A percentile compares a stretch with the other conserved stretches of the same genome.
These are phyloP conservation scores for Yarrowia hollandica DNA, from an alignment of 805 yeast species.

Conservation along the genomic window DNA sequence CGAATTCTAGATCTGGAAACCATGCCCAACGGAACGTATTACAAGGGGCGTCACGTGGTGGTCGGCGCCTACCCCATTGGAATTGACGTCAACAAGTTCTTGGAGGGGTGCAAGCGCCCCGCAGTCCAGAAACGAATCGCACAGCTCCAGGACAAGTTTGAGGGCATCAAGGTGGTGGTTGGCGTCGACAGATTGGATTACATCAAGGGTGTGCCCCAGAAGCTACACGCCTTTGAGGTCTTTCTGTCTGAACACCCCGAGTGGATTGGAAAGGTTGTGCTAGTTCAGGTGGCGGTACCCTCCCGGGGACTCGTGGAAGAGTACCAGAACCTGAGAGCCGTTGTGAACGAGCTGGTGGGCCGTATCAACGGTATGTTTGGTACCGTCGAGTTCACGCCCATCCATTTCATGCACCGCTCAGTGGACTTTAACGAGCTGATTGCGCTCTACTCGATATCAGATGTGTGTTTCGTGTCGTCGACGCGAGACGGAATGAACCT, in stretches of 20 bases:
- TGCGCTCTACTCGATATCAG: conserved; percentile 79
- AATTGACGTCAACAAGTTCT: conserved; percentile 89
- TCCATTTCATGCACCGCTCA: conserved; percentile 92
- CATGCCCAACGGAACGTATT: conserved; percentile 86
- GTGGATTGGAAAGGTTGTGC: conserved; percentile 95
- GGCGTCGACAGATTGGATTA: conserved; percentile 97
- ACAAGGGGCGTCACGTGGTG: conserved; percentile 68
- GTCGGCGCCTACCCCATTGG: conserved; percentile 99
- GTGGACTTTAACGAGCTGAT: conserved; percentile 89
- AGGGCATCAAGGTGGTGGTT: conserved; percentile 80
- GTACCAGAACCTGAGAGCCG: conserved; percentile 88
- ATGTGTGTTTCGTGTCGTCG: conserved; percentile 87
- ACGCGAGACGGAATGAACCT: conserved; percentile 99
- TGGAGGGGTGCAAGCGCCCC: conserved; percentile 68
- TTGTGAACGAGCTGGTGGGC: conserved; percentile 94
- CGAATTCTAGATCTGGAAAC: conserved; percentile 80
- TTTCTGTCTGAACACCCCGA: conserved; percentile 92
- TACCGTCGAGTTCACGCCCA: conserved; percentile 95
- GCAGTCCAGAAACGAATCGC: conserved; percentile 65
- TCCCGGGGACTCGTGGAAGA: conserved; percentile 98
- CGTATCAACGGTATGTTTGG: conserved; percentile 96
- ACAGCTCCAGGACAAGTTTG: conserved; percentile 63
- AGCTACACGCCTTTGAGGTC: conserved; percentile 92
- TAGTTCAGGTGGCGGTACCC: conserved; percentile 97
- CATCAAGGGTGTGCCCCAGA: conserved; percentile 97